Base-by-base conservation (phyloP, 176 grass and related monocot genomes). In the Cymbopogon citratus region DNA sequence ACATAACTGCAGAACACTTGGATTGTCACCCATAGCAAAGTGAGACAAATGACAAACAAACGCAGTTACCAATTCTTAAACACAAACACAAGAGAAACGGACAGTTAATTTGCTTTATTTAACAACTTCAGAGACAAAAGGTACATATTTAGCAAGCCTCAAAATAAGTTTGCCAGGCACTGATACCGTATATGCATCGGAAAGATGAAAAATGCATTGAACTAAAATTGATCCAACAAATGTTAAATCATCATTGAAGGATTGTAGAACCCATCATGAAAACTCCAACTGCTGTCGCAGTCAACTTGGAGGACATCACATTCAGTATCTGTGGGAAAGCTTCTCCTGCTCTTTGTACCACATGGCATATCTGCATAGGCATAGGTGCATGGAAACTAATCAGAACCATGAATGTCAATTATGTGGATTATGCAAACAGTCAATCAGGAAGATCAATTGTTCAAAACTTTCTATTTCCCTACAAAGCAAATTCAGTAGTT, bases 321-420 rank as follows among this genome's bases (percentile, higher is more conserved):
- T 78, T 91, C 46, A 99, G 87, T 81, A 99, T 77, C 97, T 94
- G 71, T 96, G 97, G 66, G 81, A 79, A 34, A 95, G 73, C 83
- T 99, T 99, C 85, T 99, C 97, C 87, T 91, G 87, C 77, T 99
- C 97, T 89, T 85, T 77, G 73, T 95, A 99, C 74, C 88, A 92
- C 87, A 90, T 90, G 0, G 87, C 97, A 63, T 99, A 99, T 7
- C 97, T 99, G 83, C 63, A 85, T 61, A 31, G 16, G 83, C 63
- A 85, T 61, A 31, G 16, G 31, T 18, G 84, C 34, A 84, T 68
- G 24, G 86, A 57, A 84, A 38, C 5, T 21, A 26, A 69, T 11
- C 24, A 87, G 57, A 19, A 80, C 35, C 8, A 76, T 82, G 34
- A 14, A 60, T 49, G 41, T 66, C 7, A 43, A 66, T 66, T 59